phyloP scores from a whole-genome alignment of 352 stramenopile species.

The Aphanomyces cochlioides region DNA sequence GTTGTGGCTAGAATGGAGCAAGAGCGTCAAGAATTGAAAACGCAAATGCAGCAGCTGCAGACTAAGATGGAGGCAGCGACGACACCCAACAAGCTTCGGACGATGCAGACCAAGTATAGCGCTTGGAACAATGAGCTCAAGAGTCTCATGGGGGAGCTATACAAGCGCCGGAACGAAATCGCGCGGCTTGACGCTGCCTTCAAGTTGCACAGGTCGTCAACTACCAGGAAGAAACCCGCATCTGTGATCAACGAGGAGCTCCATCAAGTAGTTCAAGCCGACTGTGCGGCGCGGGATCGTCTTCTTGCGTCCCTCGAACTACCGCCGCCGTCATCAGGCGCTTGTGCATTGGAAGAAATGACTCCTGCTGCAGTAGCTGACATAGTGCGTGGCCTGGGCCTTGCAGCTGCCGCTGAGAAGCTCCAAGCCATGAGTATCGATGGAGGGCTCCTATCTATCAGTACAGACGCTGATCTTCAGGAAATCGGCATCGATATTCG shows the following conservation, averaged over 20 bases:
- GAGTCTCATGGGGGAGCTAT: slow-evolving; percentile 60
- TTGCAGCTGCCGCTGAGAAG: slow-evolving; percentile 38
- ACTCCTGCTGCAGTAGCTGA: slow-evolving; percentile 42
- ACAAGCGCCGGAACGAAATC: slow-evolving; percentile 71
- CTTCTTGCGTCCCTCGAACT: slow-evolving; percentile 5
- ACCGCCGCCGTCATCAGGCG: slow-evolving; percentile 8
- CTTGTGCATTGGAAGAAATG: slow-evolving; percentile 33
- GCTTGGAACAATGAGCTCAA: slow-evolving; percentile 58
- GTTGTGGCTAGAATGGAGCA: slow-evolving; percentile 56
- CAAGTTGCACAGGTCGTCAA: slow-evolving; percentile 7
- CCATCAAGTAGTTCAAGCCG: slow-evolving; percentile 1
- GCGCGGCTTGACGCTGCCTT: slow-evolving; percentile 32
- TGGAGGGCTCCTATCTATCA: slow-evolving; percentile 44
- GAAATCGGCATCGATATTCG: slow-evolving; percentile 64
- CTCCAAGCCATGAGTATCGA: slow-evolving; percentile 59
- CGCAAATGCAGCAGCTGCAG: slow-evolving; percentile 38
- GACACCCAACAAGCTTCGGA: slow-evolving; percentile 43
- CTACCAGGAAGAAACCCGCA: slow-evolving; percentile 1
- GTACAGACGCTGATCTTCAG: slow-evolving; percentile 51
- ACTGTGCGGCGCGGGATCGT: slow-evolving; percentile 6
- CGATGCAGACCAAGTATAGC: slow-evolving; percentile 50
- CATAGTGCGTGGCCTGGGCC: slow-evolving; percentile 52
- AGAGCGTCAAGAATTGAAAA: slow-evolving; percentile 48
- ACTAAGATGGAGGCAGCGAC: slow-evolving; percentile 26
- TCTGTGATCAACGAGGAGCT: slow-evolving; percentile 9